Base-by-base conservation (phyloP, 148 eudicot genomes). In the Rheum nobile region DNA sequence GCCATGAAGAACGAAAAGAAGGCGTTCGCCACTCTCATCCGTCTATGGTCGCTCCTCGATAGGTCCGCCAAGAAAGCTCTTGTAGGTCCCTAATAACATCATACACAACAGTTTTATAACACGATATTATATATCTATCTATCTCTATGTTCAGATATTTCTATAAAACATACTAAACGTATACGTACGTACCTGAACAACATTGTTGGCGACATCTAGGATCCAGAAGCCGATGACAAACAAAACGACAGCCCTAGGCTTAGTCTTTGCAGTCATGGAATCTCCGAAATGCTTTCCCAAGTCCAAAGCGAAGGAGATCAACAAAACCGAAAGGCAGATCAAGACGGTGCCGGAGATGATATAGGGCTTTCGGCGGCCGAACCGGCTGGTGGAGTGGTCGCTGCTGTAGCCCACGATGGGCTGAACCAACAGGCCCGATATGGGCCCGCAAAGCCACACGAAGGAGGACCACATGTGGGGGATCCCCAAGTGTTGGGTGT, bases 381-480 rank as follows among this genome's bases (percentile, higher is more conserved):
- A 86, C 32, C 74, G 68, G 39, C 85, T 80, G 29, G 63, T 75
- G 67, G 84, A 78, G 21, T 84, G 85, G 72, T 93, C 98, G 44
- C 89, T 86, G 39, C 73, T 82, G 79, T 84, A 90, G 11, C 98
- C 96, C 3, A 85, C 96, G 17, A 88, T 38, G 48, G 96, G 98
- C 77, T 89, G 96, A 38, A 93, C 98, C 26, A 93, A 34, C 82
- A 93, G 74, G 2, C 98, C 95, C 1, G 97, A 93, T 57, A 91
- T 84, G 28, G 98, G 98, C 39, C 98, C 97, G 37, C 95, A 93
- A 1, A 93, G 87, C 98, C 98, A 93, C 41, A 93, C 89, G 65
- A 81, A 87, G 4, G 95, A 74, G 1, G 98, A 82, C 91, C 88
- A 89, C 38, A 77, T 67, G 31, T 93, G 84, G 14, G 82, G 81